Conservation (phyloP, 257 asterid species). For the Solanum pinnatisectum region DNA sequence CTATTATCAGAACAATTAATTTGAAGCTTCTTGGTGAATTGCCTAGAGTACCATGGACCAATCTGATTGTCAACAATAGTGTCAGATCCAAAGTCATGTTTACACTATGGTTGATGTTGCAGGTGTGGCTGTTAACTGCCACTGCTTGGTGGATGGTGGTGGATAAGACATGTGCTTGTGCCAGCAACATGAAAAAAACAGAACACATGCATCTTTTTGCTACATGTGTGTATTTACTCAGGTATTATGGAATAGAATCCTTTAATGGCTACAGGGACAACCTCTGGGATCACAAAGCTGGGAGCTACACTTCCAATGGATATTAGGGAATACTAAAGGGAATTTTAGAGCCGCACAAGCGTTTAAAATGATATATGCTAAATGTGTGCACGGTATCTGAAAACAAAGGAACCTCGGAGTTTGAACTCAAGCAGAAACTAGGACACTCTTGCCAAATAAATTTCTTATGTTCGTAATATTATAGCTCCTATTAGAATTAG, state of each 20-base stretch:
- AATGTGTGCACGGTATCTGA: background rate
- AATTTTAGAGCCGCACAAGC: background rate
- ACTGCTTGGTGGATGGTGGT: background rate
- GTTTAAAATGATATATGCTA: background rate
- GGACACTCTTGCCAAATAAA: background rate
- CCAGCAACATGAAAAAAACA: background rate
- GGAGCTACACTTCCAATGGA: background rate
- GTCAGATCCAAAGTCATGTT: background rate
- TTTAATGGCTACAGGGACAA: background rate
- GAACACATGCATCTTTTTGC: background rate
- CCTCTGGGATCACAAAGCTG: background rate
- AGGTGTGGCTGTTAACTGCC: background rate
- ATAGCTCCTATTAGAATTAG: background rate
- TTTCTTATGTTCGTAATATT: background rate
- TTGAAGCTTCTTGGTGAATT: background rate
- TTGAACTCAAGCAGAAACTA: background rate
- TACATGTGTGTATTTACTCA: background rate
- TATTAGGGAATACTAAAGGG: background rate
- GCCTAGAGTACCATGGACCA: background rate
- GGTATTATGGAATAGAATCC: background rate
- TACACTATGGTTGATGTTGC: background rate
- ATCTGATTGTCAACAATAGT: background rate
- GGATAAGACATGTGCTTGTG: background rate
- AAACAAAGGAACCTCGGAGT: background rate
- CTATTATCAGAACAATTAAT: background rate